phyloP scores from a whole-genome alignment of 257 asterid genomes.

The Handroanthus guayacan region DNA sequence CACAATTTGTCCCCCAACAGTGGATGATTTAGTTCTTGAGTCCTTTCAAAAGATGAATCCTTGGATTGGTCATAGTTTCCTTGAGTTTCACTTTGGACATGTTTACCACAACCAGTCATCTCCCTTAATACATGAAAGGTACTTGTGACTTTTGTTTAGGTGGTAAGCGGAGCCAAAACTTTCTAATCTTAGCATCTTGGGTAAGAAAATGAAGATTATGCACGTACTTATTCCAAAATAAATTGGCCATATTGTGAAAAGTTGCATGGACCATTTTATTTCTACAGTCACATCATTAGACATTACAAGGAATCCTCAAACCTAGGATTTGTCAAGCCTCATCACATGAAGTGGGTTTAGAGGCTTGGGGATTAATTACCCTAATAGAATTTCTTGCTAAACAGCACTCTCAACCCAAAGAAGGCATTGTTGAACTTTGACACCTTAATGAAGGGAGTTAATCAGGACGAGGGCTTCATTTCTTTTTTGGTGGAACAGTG shows the following conservation, averaged over 20 bases:
- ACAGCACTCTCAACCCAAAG: background rate
- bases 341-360: constrained; percentile 8
- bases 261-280: background rate
- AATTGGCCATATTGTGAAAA: background rate
- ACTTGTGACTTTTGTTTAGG: too few relatives aligned
- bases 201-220: too few relatives aligned
- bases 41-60: background rate
- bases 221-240: background rate
- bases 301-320: background rate
- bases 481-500: background rate
- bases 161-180: too few relatives aligned
- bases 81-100: background rate
- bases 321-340: background rate
- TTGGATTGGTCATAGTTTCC: background rate
- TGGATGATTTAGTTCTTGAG: background rate
- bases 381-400: background rate
- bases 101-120: too few relatives aligned
- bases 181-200: too few relatives aligned
- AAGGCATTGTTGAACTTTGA: background rate
- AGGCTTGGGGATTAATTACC: background rate
- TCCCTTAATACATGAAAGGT: too few relatives aligned
- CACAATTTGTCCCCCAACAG: background rate
- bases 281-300: background rate
- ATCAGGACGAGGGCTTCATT: background rate
- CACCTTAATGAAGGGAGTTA: background rate